A percentile compares a stretch with the other conserved stretches of the same genome.
Conservation (phyloP, 805 yeast species). For the Tetrapisispora fleetii region DNA sequence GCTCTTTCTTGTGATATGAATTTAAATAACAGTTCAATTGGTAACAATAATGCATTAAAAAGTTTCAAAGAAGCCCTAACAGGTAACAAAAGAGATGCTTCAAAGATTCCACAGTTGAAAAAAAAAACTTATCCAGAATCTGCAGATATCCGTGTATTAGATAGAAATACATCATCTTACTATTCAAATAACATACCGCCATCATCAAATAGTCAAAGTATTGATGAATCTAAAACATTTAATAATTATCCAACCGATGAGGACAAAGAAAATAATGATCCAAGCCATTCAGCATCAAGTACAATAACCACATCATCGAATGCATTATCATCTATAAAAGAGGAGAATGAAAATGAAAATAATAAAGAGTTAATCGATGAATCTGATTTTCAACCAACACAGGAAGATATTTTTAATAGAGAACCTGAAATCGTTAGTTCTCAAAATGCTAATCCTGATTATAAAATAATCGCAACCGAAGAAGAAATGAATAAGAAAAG, state of each 20-base stretch:
- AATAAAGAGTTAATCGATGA: background rate
- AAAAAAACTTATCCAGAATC: constrained; percentile 3
- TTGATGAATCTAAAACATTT: background rate
- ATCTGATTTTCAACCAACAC: constrained; percentile 3
- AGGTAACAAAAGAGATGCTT: constrained; percentile 12
- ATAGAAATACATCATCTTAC: background rate
- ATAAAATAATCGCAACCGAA: background rate
- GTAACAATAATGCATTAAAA: constrained; percentile 10
- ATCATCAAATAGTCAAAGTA: background rate
- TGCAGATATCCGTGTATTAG: background rate
- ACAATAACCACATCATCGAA: constrained; percentile 3
- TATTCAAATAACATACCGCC: background rate
- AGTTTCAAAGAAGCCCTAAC: constrained; percentile 13
- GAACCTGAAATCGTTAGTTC: background rate
- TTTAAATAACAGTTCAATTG: constrained; percentile 5
- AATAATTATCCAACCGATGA: constrained; percentile 3
- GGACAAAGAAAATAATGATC: constrained; percentile 24
- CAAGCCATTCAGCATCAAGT: constrained; percentile 6
- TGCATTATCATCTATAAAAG: constrained; percentile 12
- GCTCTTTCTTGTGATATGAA: constrained; percentile 18
- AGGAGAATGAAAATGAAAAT: constrained; percentile 7
- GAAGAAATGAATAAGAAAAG: constrained; percentile 15
- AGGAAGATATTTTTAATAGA: background rate
- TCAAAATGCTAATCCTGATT: background rate
- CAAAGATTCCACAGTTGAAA: constrained; percentile 11